Evolutionary conservation across 257 asterid genomes (phyloP), one percentile per base, ranked within the genome.

Genomic region (Plantago elongata): DNA sequence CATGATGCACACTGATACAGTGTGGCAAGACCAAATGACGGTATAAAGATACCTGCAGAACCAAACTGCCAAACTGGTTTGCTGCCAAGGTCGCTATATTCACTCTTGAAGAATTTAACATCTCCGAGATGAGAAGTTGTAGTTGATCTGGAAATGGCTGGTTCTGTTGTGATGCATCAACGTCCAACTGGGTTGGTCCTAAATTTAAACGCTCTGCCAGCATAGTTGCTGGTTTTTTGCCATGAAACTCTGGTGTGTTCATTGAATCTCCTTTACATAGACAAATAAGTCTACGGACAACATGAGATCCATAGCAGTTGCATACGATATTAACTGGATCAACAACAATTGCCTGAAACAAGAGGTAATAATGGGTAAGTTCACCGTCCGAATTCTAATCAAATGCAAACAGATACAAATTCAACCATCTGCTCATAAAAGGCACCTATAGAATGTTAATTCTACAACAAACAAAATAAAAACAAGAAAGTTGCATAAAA

Each of bases 261-360:
- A 84, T 63, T 7, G 96, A 81, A 65, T 82, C 92, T 61, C 97
- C 99, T 79, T 79, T 75, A 77, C 96, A 85, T 44, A 89, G 89
- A 71, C 94, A 87, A 63, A 93, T 80, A 65, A 93, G 89, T 72
- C 96, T 84, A 65, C 99, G 79, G 11, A 93, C 76, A 61, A 93
- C 97, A 79, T 89, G 99, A 63, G 99, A 93, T 71, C 97, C 99
- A 77, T 93, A 74, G 69, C 91, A 84, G 77, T 78, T 83, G 87
- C 96, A 87, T 95, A 89, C 83, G 72, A 85, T 57, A 54, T 83
- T 94, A 68, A 82, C 78, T 45, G 90, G 94, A 71, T 87, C 78
- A 51, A 56, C 81, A 67, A 78, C 84, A 60, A 89, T 74, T 65
- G 71, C 87, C 99, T 93, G 79, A 63, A 50, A 69, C 12, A 51